Percentiles rank a stretch among this genome's conserved stretches.
phyloP scores from a whole-genome alignment of 2,329 filamentous ascomycete genomes.

The Clarireedia paspali region DNA sequence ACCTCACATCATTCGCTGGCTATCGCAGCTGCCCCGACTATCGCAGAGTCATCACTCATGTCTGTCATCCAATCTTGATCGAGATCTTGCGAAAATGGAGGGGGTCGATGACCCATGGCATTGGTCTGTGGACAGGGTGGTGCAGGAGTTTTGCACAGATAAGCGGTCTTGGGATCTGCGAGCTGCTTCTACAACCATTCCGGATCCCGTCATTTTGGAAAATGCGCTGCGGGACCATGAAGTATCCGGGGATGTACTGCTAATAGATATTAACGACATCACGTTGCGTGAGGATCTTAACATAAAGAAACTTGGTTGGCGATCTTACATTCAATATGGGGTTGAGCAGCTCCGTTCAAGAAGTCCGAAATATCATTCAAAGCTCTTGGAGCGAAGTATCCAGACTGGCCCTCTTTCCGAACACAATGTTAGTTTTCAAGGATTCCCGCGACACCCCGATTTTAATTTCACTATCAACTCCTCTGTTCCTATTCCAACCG shows the following conservation, averaged over 20 bases:
- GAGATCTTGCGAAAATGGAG: slow-evolving; percentile 14
- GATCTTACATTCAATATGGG: slow-evolving; percentile 41
- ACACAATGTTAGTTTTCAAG: not conserved
- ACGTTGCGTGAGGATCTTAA: slow-evolving; percentile 21
- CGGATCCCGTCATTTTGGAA: slow-evolving; percentile 46
- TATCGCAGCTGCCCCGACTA: not conserved
- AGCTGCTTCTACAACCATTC: slow-evolving; percentile 29
- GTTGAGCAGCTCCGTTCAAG: slow-evolving; percentile 46
- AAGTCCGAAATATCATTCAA: slow-evolving; percentile 42
- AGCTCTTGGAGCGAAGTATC: not conserved
- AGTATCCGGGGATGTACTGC: slow-evolving; percentile 33
- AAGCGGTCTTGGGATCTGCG: slow-evolving; percentile 40
- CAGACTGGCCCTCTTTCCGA: not conserved
- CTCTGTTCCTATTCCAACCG: not conserved
- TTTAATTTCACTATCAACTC: slow-evolving; percentile 8
- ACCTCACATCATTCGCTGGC: not conserved
- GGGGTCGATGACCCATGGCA: slow-evolving; percentile 57
- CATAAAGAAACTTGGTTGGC: slow-evolving; percentile 18
- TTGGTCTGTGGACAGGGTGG: slow-evolving; percentile 64
- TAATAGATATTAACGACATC: slow-evolving; percentile 19
- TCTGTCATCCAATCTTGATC: not conserved
- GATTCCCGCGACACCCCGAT: not conserved
- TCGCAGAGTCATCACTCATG: not conserved
- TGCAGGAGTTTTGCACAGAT: slow-evolving; percentile 54
- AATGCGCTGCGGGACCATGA: slow-evolving; percentile 50